These are phyloP conservation scores for Cyclanthera cordifolia DNA, from an alignment of 306 rosid genomes.

Conservation along the genomic window DNA sequence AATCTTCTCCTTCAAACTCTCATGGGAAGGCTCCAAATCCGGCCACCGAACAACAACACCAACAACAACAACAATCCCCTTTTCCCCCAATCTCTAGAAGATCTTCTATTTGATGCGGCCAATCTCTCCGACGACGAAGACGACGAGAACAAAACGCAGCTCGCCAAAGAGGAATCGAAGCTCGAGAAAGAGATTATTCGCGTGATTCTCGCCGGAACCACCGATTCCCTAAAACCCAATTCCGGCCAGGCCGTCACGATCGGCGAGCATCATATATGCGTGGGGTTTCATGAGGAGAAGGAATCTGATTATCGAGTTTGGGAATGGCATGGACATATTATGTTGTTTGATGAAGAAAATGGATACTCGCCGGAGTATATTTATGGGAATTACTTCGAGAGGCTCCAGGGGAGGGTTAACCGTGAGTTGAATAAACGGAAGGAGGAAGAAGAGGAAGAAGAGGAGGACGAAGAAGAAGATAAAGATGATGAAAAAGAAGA, in stretches of 20 bases:
- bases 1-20: constrained; percentile 53
- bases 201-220: constrained; percentile 37
- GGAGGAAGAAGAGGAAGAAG: neutral
- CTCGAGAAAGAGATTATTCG: constrained; percentile 64
- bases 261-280: constrained; percentile 70
- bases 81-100: constrained; percentile 61
- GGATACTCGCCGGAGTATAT: constrained; percentile 83
- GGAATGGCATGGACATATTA: constrained; percentile 99
- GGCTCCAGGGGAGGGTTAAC: constrained; percentile 25
- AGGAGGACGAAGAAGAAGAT: constrained; percentile 11
- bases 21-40: constrained; percentile 60
- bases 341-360: constrained; percentile 59
- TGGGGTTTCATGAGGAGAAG: constrained; percentile 64
- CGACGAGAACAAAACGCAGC: constrained; percentile 30
- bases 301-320: constrained; percentile 73
- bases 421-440: neutral
- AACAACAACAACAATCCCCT: constrained; percentile 22
- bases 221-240: constrained; percentile 60
- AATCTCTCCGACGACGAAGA: constrained; percentile 25
- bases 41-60: constrained; percentile 20
- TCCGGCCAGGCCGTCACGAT: constrained; percentile 74
- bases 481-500: constrained; percentile 18
- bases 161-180: constrained; percentile 38
- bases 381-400: constrained; percentile 84
- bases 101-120: constrained; percentile 43